Conservation (phyloP, 1,284 basidiomycete genomes). For the Pseudozyma thailandica region DNA sequence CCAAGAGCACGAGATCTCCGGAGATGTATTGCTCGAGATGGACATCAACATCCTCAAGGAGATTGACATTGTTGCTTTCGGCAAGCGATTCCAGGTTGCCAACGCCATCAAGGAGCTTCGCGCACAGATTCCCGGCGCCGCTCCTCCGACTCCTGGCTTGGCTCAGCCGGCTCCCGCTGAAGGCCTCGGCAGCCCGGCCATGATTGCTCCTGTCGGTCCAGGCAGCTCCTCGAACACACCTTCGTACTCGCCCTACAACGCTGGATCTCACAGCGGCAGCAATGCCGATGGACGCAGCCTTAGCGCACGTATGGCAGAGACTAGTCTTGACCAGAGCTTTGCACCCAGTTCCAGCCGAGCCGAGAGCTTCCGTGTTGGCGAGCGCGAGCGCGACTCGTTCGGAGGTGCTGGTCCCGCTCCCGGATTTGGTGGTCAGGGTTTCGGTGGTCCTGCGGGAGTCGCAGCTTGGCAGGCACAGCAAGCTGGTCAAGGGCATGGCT, state of each 20-base stretch:
- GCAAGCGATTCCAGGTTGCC: slow-evolving; percentile 90
- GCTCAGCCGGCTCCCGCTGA: slow-evolving; percentile 18
- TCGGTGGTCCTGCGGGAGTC: slow-evolving; percentile 34
- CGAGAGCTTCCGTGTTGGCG: slow-evolving; percentile 26
- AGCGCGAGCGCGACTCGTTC: slow-evolving; percentile 31
- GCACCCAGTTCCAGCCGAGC: slow-evolving; percentile 36
- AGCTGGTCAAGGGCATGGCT: slow-evolving; percentile 33
- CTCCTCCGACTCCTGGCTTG: slow-evolving; percentile 13
- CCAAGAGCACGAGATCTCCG: slow-evolving; percentile 88
- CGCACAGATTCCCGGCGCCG: slow-evolving; percentile 28
- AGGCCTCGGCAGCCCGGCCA: slow-evolving; percentile 39
- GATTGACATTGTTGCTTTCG: slow-evolving; percentile 92
- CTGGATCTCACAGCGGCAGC: slow-evolving; percentile 41
- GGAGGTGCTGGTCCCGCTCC: slow-evolving; percentile 12
- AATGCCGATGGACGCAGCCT: slow-evolving; percentile 44
- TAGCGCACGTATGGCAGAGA: slow-evolving; percentile 37
- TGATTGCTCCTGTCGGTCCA: slow-evolving; percentile 25
- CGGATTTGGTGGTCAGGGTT: slow-evolving; percentile 21
- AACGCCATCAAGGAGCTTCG: slow-evolving; percentile 92
- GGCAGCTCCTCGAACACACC: slow-evolving; percentile 21
- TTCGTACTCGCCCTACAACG: slow-evolving; percentile 29
- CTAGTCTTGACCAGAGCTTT: slow-evolving; percentile 38
- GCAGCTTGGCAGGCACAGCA: slow-evolving; percentile 55
- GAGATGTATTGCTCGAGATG: slow-evolving; percentile 93
- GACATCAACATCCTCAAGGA: slow-evolving; percentile 94